phyloP scores from a whole-genome alignment of 352 stramenopile species.

The Phytophthora pluvialis region DNA sequence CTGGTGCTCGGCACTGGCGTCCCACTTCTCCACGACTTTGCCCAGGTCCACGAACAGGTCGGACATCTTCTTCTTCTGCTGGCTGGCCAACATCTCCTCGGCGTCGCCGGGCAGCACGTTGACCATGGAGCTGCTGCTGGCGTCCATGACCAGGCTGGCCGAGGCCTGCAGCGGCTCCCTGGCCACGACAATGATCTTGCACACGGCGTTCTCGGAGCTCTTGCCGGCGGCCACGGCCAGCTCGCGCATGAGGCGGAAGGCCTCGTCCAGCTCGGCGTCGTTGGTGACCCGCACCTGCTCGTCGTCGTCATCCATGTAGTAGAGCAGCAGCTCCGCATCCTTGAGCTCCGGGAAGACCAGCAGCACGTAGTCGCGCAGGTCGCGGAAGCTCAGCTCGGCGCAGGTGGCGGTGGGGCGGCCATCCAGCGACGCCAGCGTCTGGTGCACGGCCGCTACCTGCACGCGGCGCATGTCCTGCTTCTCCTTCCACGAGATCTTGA shows the following conservation, averaged over 20 bases:
- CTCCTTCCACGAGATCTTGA: slow-evolving; percentile 86
- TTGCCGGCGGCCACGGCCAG: slow-evolving; percentile 55
- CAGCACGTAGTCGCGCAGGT: slow-evolving; percentile 73
- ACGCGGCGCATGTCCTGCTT: slow-evolving; percentile 88
- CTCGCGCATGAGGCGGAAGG: slow-evolving; percentile 80
- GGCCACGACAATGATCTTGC: slow-evolving; percentile 74
- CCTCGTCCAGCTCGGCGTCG: slow-evolving; percentile 79
- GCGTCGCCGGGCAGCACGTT: slow-evolving; percentile 36
- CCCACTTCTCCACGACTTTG: slow-evolving; percentile 80
- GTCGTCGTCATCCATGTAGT: slow-evolving; percentile 86
- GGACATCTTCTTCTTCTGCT: slow-evolving; percentile 72
- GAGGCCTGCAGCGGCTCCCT: slow-evolving; percentile 17
- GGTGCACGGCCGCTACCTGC: slow-evolving; percentile 70
- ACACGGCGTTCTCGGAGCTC: slow-evolving; percentile 51
- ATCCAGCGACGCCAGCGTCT: slow-evolving; percentile 58
- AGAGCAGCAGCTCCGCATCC: slow-evolving; percentile 59
- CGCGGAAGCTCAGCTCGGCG: slow-evolving; percentile 54
- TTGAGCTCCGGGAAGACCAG: slow-evolving; percentile 70
- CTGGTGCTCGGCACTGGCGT: slow-evolving; percentile 56
- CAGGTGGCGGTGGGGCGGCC: slow-evolving; percentile 39
- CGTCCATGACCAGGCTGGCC: slow-evolving; percentile 22
- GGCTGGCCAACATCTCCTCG: slow-evolving; percentile 53
- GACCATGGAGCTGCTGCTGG: slow-evolving; percentile 34
- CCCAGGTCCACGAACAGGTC: slow-evolving; percentile 80
- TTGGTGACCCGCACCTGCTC: slow-evolving; percentile 87